phyloP scores from a whole-genome alignment of 441 rosid genomes.

The Biscutella laevigata region DNA sequence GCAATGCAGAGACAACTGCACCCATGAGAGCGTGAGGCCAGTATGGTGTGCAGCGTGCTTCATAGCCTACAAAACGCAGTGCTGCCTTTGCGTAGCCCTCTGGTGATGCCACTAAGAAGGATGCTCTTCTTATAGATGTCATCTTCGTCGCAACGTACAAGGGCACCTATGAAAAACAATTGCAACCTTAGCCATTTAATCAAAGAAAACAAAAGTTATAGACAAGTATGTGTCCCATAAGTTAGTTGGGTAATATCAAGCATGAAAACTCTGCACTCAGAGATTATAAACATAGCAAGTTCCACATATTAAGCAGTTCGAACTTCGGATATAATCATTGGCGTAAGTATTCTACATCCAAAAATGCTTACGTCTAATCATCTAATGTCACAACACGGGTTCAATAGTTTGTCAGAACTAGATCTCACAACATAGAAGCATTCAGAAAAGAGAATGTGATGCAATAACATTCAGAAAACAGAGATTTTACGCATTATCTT shows the following conservation, averaged over 20 bases:
- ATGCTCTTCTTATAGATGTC: slow-evolving; percentile 73
- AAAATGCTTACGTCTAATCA: background rate
- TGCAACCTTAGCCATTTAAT: slow-evolving; percentile 7
- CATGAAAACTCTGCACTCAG: background rate
- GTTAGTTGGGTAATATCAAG: slow-evolving; percentile 5
- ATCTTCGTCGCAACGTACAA: slow-evolving; percentile 87
- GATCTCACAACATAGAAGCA: slow-evolving; percentile 2
- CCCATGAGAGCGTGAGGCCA: slow-evolving; percentile 84
- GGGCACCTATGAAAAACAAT: slow-evolving; percentile 47
- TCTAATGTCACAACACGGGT: background rate
- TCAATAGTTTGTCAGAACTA: background rate
- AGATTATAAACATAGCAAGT: background rate
- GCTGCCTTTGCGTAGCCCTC: slow-evolving; percentile 78
- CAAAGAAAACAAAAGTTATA: background rate
- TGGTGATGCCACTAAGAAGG: slow-evolving; percentile 69
- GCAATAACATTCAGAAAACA: background rate
- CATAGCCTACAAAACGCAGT: slow-evolving; percentile 65
- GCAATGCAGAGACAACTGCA: slow-evolving; percentile 37
- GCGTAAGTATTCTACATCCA: background rate
- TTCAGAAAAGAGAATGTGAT: background rate
- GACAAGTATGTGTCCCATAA: slow-evolving; percentile 2
- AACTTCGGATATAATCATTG: background rate
- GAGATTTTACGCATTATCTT: background rate
- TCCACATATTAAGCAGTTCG: background rate
- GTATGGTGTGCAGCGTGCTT: slow-evolving; percentile 81